Conservation (phyloP, 164 flowering plant species). For the Chloranthus sessilifolius region DNA sequence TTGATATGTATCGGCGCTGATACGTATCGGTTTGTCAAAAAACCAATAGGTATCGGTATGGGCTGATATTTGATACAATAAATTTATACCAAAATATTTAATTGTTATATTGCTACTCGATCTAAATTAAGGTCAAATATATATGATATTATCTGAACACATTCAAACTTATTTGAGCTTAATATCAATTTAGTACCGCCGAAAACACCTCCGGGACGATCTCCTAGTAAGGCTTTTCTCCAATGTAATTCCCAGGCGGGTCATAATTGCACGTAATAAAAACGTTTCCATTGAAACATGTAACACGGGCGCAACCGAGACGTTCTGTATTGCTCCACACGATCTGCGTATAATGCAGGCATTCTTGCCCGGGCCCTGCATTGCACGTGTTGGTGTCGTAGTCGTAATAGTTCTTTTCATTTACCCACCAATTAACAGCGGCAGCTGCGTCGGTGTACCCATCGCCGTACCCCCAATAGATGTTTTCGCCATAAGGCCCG, state of each 20-base stretch:
- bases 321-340: conserved; percentile 13
- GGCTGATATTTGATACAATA: too few species aligned
- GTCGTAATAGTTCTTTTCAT: conserved; percentile 12
- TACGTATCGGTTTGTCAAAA: too few species aligned
- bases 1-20: too few species aligned
- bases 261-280: conserved; percentile 18
- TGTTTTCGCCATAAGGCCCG: conserved; percentile 26
- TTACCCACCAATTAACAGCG: conserved; percentile 7
- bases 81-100: too few species aligned
- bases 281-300: conserved; percentile 1
- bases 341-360: conserved; percentile 17
- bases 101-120: too few species aligned
- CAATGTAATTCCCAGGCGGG: too few species aligned
- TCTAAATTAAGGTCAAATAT: too few species aligned
- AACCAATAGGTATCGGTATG: too few species aligned
- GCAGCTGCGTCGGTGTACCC: neutral
- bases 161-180: too few species aligned
- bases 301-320: conserved; percentile 15
- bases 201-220: too few species aligned
- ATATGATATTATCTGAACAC: too few species aligned
- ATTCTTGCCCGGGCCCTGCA: neutral
- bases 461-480: conserved; percentile 11
- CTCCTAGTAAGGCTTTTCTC: neutral
- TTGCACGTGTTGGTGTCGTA: conserved; percentile 5
- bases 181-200: too few species aligned